Base-by-base conservation (phyloP, 768 basidiomycete species). In the Leccinum barrowsii region DNA sequence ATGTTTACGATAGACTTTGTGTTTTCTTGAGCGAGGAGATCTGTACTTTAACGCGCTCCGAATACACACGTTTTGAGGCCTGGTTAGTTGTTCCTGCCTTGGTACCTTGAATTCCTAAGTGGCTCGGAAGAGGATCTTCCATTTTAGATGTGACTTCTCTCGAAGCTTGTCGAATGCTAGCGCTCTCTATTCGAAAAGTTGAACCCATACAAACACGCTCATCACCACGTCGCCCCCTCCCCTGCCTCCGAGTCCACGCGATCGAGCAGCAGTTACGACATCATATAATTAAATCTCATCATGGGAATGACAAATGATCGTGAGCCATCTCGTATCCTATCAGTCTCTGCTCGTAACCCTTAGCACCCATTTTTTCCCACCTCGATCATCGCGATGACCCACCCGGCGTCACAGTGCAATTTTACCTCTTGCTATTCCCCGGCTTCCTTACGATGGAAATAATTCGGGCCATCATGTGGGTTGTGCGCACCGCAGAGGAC, bases 1-100 rank as follows among this genome's bases (percentile, higher is more conserved):
- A 30, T 70, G 50, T 56, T 62, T 65, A 70, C 52, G 40, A 26
- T 70, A 70, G 62, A 70, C 22, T 47, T 8, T 21, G 30, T 19
- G 34, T 48, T 50, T 42, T 13, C 5, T 6, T 24, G 55, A 34
- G 56, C 48, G 26, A 50, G 46, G 42, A 52, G 32, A 44, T 47
- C 12, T 58, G 46, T 64, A 24, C 34, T 48, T 22, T 26, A n/a
- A 47, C 17, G 13, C 32, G 34, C 11, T 50, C n/a, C 46, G 53
- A 26, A 57, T 55, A 47, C 34, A 50, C 34, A 30, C 19, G 5
- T 30, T 28, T 61, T 37, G 26, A 32, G 19, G 35, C 28, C 28
- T 28, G 28, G 24, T 28, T 21, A 12, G 24, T 13, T 10, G 10
- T 30, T 8, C 10, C 13, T 47, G 13, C 46, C 12, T 47, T 5